Conservation (phyloP, 2,329 filamentous ascomycete genomes). For the Phaeosphaeriaceae sp. region DNA sequence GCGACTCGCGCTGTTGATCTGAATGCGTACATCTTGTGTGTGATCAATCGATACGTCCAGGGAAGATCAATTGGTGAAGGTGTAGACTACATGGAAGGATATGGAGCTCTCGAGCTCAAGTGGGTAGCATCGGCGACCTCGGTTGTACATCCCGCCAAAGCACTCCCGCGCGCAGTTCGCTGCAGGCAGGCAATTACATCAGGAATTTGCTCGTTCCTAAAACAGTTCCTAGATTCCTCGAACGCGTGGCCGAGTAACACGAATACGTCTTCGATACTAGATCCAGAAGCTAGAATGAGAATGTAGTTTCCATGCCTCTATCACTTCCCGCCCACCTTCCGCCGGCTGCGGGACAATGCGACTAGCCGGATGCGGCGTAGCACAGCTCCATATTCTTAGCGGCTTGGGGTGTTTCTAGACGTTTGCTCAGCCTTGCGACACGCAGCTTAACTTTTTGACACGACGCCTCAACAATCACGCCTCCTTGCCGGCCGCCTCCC, state of each 20-base stretch:
- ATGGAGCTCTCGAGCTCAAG: constrained; percentile 3
- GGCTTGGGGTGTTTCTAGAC: constrained; percentile 5
- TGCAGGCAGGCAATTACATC: not conserved
- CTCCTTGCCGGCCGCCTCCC: constrained; percentile 12
- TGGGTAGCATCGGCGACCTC: constrained; percentile 40
- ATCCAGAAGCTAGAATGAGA: too few relatives aligned
- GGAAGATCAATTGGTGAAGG: constrained; percentile 5
- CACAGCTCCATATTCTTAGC: constrained; percentile 10
- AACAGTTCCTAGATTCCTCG: too few relatives aligned
- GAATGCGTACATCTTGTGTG: constrained; percentile 55
- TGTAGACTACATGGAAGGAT: constrained; percentile 3
- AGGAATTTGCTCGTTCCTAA: too few relatives aligned
- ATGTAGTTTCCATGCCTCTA: too few relatives aligned
- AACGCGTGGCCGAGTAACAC: too few relatives aligned
- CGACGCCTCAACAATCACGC: constrained; percentile 35
- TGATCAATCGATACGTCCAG: constrained; percentile 10
- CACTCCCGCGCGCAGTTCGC: not conserved
- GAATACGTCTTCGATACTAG: too few relatives aligned
- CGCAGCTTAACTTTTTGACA: constrained; percentile 34
- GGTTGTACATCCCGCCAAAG: constrained; percentile 21
- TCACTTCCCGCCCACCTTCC: too few relatives aligned
- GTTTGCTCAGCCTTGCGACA: constrained; percentile 32
- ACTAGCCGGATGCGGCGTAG: constrained; percentile 10
- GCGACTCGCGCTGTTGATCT: constrained; percentile 68
- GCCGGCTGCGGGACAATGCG: not conserved